A percentile compares a stretch with the other conserved stretches of the same genome.
These are phyloP conservation scores for Penicillium verrucosum DNA, from an alignment of 2,329 filamentous ascomycete species.

Conservation along the genomic window DNA sequence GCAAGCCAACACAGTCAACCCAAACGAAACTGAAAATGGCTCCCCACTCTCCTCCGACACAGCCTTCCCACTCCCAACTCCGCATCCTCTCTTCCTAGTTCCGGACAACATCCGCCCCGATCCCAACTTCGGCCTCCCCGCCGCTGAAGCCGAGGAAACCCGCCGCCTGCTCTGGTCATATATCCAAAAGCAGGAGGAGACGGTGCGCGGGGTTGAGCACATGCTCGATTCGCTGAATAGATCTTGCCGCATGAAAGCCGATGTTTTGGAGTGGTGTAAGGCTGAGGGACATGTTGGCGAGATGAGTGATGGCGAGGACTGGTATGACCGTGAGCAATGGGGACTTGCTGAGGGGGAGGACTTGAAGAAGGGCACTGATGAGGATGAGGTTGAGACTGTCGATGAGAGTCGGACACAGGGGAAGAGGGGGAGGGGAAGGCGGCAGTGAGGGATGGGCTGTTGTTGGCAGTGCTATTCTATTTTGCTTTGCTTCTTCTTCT, in stretches of 20 bases:
- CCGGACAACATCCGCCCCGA: conserved; percentile 51
- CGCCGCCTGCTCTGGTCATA: conserved; percentile 59
- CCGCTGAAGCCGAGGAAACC: conserved; percentile 60
- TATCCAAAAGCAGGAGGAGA: conserved; percentile 65
- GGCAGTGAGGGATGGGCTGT: conserved; percentile 22
- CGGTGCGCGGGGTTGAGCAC: conserved; percentile 55
- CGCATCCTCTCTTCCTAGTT: conserved; percentile 58
- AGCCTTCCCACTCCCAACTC: conserved; percentile 36
- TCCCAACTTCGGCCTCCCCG: conserved; percentile 55
- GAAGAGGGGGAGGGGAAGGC: conserved; percentile 41
- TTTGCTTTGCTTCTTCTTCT: not conserved
- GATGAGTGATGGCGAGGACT: conserved; percentile 66
- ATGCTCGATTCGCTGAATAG: conserved; percentile 56
- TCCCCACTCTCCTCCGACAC: conserved; percentile 30
- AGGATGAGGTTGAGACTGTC: conserved; percentile 57
- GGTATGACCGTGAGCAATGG: conserved; percentile 63
- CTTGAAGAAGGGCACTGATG: conserved; percentile 59
- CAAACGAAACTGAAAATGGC: conserved; percentile 29
- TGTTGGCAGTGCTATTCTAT: not conserved
- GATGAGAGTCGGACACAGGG: conserved; percentile 40
- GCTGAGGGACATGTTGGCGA: conserved; percentile 63
- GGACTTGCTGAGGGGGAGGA: conserved; percentile 53
- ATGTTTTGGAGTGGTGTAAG: conserved; percentile 59
- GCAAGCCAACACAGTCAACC: conserved; percentile 37
- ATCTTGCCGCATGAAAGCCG: conserved; percentile 58